Evolutionary conservation across 2,329 filamentous ascomycete genomes (phyloP).

Genomic region (Colletotrichum costaricense): DNA sequence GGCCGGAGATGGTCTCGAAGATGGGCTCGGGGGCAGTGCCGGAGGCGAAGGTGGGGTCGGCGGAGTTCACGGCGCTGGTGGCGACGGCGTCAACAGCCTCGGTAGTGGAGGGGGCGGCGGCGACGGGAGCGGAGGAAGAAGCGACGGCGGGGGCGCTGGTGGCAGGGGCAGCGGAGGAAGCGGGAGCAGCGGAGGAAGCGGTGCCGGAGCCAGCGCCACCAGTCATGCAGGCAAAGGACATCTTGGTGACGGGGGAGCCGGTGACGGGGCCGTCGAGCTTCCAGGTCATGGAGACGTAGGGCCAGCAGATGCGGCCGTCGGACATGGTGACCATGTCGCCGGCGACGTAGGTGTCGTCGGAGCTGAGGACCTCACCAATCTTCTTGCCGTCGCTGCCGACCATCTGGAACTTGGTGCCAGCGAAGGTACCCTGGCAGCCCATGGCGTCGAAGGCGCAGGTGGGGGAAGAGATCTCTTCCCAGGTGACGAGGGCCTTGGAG

Average conservation of each 20-base stretch:
- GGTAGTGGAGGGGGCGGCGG: not conserved
- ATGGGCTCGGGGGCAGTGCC: slow-evolving; percentile 21
- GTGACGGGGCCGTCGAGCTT: slow-evolving; percentile 47
- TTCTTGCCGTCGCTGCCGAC: slow-evolving; percentile 62
- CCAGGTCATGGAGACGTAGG: slow-evolving; percentile 69
- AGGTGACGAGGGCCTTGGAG: slow-evolving; percentile 65
- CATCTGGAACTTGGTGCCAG: slow-evolving; percentile 69
- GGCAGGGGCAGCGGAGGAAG: slow-evolving; percentile 1
- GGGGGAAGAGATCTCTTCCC: slow-evolving; percentile 70
- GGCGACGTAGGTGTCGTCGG: slow-evolving; percentile 66
- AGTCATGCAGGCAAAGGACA: slow-evolving; percentile 64
- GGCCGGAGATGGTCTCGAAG: slow-evolving; percentile 24
- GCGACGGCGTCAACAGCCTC: slow-evolving; percentile 19
- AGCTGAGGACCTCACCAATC: slow-evolving; percentile 61
- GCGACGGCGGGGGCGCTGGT: slow-evolving; percentile 4
- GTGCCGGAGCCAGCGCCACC: slow-evolving; percentile 50
- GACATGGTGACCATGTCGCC: slow-evolving; percentile 71
- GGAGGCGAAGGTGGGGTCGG: slow-evolving; percentile 14
- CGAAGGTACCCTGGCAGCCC: slow-evolving; percentile 68
- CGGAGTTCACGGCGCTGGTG: not conserved
- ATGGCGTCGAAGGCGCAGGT: slow-evolving; percentile 67
- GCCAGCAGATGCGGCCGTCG: slow-evolving; percentile 71
- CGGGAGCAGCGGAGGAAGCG: slow-evolving; percentile 45
- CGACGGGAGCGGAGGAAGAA: not conserved
- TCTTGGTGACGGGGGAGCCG: slow-evolving; percentile 50